Evolutionary conservation across 225 moss, liverwort and hornwort genomes (phyloP).

Genomic region (Marchantia paleacea): DNA sequence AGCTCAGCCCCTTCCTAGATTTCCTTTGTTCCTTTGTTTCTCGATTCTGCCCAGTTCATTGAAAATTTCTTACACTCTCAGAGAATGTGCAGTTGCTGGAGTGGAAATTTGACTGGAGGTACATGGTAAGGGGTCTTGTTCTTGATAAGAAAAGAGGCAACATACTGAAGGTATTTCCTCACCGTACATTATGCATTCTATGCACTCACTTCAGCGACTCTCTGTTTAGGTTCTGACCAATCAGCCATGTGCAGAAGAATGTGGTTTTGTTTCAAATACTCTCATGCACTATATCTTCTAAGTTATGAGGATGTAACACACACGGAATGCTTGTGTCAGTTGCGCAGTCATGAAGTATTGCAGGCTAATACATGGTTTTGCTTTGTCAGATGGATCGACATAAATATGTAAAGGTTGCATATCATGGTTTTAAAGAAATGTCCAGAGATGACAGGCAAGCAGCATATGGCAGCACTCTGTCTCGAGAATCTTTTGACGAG

Average conservation of each 20-base stretch:
- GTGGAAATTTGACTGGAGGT: constrained; percentile 96
- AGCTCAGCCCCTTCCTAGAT: background rate
- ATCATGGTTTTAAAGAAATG: constrained; percentile 79
- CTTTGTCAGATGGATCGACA: constrained; percentile 85
- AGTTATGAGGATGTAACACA: background rate
- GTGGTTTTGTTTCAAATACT: background rate
- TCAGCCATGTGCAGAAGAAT: background rate
- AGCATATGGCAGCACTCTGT: constrained; percentile 77
- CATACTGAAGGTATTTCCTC: constrained; percentile 68
- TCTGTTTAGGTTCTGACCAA: background rate
- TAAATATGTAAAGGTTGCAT: constrained; percentile 96
- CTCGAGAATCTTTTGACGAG: constrained; percentile 92
- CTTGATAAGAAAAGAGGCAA: constrained; percentile 90
- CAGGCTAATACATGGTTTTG: background rate
- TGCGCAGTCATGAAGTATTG: background rate
- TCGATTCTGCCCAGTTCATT: background rate
- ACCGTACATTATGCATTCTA: background rate
- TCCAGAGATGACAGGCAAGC: constrained; percentile 72
- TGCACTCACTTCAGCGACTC: background rate
- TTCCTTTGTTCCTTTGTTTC: background rate
- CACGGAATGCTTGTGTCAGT: background rate
- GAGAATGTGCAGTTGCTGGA: constrained; percentile 60
- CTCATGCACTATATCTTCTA: background rate
- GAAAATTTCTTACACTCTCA: background rate
- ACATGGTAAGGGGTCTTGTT: constrained; percentile 95